These are phyloP conservation scores for Coniochaeta sp. DNA, from an alignment of 2,329 filamentous ascomycete species.

Conservation along the genomic window DNA sequence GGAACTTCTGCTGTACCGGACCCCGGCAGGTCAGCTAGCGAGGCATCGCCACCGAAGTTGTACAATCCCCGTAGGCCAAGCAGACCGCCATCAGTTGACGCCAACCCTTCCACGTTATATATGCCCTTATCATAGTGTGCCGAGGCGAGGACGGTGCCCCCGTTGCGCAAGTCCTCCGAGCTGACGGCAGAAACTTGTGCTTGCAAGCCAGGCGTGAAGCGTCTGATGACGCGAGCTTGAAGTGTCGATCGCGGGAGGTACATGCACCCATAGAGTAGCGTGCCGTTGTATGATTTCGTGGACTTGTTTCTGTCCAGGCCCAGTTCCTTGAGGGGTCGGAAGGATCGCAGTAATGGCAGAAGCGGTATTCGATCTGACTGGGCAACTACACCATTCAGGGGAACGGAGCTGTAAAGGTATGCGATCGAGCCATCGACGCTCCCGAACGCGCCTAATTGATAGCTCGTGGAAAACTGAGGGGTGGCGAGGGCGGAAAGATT, in stretches of 20 bases:
- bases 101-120: slow-evolving; percentile 83
- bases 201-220: slow-evolving; percentile 70
- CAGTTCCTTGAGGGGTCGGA: slow-evolving; percentile 68
- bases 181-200: slow-evolving; percentile 75
- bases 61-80: slow-evolving; percentile 84
- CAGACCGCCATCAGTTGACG: slow-evolving; percentile 85
- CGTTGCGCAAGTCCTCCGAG: slow-evolving; percentile 61
- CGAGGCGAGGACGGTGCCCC: slow-evolving; percentile 66
- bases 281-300: neutral
- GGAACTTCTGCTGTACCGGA: slow-evolving; percentile 6
- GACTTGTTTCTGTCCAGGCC: slow-evolving; percentile 6
- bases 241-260: slow-evolving; percentile 80
- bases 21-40: slow-evolving; percentile 15
- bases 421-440: slow-evolving; percentile 95
- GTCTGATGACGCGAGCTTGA: slow-evolving; percentile 75
- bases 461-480: slow-evolving; percentile 89
- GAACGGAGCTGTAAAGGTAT: slow-evolving; percentile 87
- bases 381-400: slow-evolving; percentile 57
- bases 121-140: slow-evolving; percentile 78
- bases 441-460: slow-evolving; percentile 81
- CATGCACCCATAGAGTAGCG: slow-evolving; percentile 65
- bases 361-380: slow-evolving; percentile 71
- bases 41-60: slow-evolving; percentile 78
- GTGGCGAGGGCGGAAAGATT: slow-evolving; percentile 88
- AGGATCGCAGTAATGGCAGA: slow-evolving; percentile 71